Percentiles rank a stretch among this genome's conserved stretches.
phyloP scores from a whole-genome alignment of 2,329 filamentous ascomycete genomes.

The Pseudopithomyces chartarum region DNA sequence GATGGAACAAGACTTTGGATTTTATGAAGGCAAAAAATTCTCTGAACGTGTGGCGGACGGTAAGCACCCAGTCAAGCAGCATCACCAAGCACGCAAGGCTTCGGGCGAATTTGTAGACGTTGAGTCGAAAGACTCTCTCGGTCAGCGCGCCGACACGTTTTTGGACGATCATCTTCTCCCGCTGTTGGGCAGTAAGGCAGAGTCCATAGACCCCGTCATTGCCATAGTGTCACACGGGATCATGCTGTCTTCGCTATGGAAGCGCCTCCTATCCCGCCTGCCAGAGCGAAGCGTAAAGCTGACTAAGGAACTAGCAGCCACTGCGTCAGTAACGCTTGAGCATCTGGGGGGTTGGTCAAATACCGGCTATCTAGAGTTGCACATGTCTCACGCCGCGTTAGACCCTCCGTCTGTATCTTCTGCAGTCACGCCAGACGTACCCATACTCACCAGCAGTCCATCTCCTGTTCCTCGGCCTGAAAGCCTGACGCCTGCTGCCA shows the following conservation, averaged over 20 bases:
- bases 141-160: conserved; percentile 66
- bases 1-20: conserved; percentile 77
- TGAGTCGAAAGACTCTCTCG: conserved; percentile 73
- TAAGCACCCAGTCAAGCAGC: conserved; percentile 44
- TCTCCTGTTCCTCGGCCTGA: not conserved
- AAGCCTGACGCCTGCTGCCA: not conserved
- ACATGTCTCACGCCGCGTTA: not conserved
- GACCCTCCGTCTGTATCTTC: not conserved
- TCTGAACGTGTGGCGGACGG: conserved; percentile 45
- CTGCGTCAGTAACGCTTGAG: conserved; percentile 51
- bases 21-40: conserved; percentile 69
- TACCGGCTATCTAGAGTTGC: conserved; percentile 64
- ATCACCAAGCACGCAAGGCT: conserved; percentile 47
- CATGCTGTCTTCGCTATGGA: conserved; percentile 73
- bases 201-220: conserved; percentile 49
- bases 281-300: conserved; percentile 52
- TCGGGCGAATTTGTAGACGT: conserved; percentile 58
- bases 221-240: conserved; percentile 84
- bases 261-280: conserved; percentile 64
- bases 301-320: conserved; percentile 48
- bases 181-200: conserved; percentile 49
- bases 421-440: not conserved
- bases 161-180: conserved; percentile 67
- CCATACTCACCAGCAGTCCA: not conserved
- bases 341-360: conserved; percentile 67